phyloP scores from a whole-genome alignment of 1,284 basidiomycete genomes.

The Coniferiporia weirii region DNA sequence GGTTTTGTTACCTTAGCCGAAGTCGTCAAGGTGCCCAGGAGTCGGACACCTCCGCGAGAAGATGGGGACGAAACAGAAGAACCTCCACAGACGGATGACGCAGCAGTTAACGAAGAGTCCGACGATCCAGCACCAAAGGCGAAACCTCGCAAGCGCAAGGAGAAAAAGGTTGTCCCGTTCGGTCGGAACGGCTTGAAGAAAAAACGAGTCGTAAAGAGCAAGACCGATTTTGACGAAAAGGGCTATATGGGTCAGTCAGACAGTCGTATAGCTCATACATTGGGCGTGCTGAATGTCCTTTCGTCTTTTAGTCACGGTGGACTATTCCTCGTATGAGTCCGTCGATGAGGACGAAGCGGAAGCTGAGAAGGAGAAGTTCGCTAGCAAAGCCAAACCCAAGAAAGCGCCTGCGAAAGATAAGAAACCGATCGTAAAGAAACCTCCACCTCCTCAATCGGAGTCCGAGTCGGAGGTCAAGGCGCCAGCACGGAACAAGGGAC shows the following conservation, averaged over 20 bases:
- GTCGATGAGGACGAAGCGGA: constrained; percentile 51
- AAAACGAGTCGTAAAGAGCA: constrained; percentile 54
- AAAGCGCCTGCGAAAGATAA: constrained; percentile 25
- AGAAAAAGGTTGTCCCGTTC: constrained; percentile 58
- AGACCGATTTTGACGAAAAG: constrained; percentile 51
- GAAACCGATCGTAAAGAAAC: neutral
- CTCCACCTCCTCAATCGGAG: neutral
- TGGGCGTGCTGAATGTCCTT: neutral
- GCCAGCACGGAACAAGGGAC: constrained; percentile 1
- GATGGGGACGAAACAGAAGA: constrained; percentile 22
- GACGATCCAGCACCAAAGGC: constrained; percentile 31
- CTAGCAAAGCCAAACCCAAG: constrained; percentile 26
- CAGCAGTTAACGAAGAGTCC: constrained; percentile 34
- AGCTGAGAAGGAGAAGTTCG: constrained; percentile 22
- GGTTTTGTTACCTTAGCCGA: constrained; percentile 30
- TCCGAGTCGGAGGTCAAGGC: neutral
- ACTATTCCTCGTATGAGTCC: constrained; percentile 76
- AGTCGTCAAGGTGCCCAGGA: constrained; percentile 39
- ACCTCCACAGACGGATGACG: constrained; percentile 22
- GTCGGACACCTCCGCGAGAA: constrained; percentile 20
- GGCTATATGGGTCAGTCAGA: constrained; percentile 61
- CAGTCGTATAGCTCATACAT: neutral
- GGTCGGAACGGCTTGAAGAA: constrained; percentile 73
- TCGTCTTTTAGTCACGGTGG: constrained; percentile 54
- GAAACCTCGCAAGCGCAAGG: constrained; percentile 47